phyloP scores from a whole-genome alignment of 2,329 filamentous ascomycete species.

The Clonostachys solani region DNA sequence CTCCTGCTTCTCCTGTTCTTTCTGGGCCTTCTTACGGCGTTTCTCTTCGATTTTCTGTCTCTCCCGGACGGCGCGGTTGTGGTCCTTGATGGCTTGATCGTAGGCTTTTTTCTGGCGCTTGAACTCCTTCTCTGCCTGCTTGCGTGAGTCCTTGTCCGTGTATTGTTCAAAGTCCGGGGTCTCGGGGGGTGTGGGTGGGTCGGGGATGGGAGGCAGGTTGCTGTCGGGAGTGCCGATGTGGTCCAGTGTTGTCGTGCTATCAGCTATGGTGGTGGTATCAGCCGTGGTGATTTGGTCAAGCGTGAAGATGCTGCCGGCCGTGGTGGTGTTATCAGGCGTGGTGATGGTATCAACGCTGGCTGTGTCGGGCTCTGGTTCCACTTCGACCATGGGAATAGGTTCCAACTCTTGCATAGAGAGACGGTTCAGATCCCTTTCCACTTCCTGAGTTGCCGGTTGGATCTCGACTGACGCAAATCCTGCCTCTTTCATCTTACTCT shows the following conservation, averaged over 20 bases:
- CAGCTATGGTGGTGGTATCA: neutral
- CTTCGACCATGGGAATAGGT: constrained; percentile 29
- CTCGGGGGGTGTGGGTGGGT: constrained; percentile 36
- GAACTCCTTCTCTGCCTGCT: constrained; percentile 65
- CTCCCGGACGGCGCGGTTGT: constrained; percentile 59
- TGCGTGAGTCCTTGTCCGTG: constrained; percentile 60
- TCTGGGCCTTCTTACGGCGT: constrained; percentile 38
- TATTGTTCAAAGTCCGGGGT: constrained; percentile 52
- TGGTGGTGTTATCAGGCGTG: neutral
- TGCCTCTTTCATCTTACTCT: neutral
- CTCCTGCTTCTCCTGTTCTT: constrained; percentile 20
- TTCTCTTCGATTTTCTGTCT: constrained; percentile 56
- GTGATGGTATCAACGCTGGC: neutral
- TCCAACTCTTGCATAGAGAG: constrained; percentile 28
- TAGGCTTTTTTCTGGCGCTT: constrained; percentile 60
- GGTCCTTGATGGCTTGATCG: constrained; percentile 62
- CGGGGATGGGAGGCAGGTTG: constrained; percentile 34
- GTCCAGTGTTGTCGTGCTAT: neutral
- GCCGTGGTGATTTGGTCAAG: neutral
- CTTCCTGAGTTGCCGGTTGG: neutral
- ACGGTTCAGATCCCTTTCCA: constrained; percentile 6
- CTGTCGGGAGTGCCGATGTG: neutral
- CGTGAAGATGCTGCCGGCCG: too few relatives aligned
- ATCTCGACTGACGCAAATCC: neutral
- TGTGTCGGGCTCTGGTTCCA: neutral